These are phyloP conservation scores for Colletotrichum gigasporum DNA, from an alignment of 2,329 filamentous ascomycete genomes.

Conservation along the genomic window DNA sequence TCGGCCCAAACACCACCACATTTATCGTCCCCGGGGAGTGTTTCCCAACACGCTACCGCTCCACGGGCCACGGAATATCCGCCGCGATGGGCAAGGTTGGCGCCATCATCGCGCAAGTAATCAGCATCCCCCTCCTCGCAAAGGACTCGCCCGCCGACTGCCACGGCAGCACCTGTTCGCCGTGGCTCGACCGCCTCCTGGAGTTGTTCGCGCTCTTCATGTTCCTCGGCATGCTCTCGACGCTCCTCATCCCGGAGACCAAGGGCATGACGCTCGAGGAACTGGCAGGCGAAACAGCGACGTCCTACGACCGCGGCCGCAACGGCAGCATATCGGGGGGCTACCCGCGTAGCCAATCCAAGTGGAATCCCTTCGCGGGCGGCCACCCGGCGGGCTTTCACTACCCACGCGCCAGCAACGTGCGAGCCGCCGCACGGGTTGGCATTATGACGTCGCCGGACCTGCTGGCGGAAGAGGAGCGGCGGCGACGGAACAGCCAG, in stretches of 20 bases:
- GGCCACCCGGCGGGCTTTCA: slow-evolving; percentile 61
- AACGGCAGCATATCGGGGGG: slow-evolving; percentile 59
- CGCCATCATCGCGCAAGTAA: slow-evolving; percentile 72
- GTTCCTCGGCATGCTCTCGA: slow-evolving; percentile 75
- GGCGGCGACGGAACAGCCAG: slow-evolving; percentile 18
- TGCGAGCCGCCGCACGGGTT: slow-evolving; percentile 43
- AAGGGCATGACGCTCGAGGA: slow-evolving; percentile 79
- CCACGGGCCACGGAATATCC: slow-evolving; percentile 71
- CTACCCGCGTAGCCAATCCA: slow-evolving; percentile 41
- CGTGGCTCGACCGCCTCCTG: slow-evolving; percentile 78
- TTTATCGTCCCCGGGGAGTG: slow-evolving; percentile 73
- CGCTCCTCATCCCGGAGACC: slow-evolving; percentile 80
- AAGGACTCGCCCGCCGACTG: slow-evolving; percentile 62
- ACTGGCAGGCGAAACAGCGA: slow-evolving; percentile 72
- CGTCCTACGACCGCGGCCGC: slow-evolving; percentile 63
- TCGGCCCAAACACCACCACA: slow-evolving; percentile 72
- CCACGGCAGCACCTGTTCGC: slow-evolving; percentile 57
- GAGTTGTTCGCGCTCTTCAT: slow-evolving; percentile 85
- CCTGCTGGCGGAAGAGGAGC: slow-evolving; percentile 37
- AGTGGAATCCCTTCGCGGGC: slow-evolving; percentile 59
- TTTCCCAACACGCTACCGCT: slow-evolving; percentile 71
- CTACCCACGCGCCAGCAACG: slow-evolving; percentile 48
- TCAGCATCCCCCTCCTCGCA: slow-evolving; percentile 70
- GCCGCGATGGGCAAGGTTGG: slow-evolving; percentile 75
- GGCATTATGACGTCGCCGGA: slow-evolving; percentile 57